phyloP scores from a whole-genome alignment of 73 alveolate species.

The Paramecium pentaurelia region DNA sequence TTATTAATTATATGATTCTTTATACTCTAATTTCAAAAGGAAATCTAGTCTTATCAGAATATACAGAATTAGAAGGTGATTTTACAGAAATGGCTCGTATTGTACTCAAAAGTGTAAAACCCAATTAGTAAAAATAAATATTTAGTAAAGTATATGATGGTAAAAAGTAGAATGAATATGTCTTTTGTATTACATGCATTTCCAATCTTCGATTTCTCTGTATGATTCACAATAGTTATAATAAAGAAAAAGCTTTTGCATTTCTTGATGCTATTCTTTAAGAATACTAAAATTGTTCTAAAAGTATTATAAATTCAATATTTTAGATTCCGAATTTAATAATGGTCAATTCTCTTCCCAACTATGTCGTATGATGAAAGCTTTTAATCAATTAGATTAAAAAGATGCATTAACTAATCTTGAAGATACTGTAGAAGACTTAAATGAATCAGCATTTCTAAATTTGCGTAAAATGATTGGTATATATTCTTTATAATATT shows the following conservation, averaged over 20 bases:
- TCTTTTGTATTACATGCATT: background rate
- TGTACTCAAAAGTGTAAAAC: background rate
- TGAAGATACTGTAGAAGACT: background rate
- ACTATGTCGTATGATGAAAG: background rate
- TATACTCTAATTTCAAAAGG: background rate
- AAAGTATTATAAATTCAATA: background rate
- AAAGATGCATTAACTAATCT: background rate
- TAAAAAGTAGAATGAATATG: background rate
- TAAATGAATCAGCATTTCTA: background rate
- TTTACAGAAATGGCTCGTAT: background rate
- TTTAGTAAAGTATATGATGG: slow-evolving; percentile 3
- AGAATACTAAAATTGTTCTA: background rate
- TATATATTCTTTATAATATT: background rate
- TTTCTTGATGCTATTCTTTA: background rate
- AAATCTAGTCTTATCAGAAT: background rate
- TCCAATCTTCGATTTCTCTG: background rate
- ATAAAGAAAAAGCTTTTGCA: background rate
- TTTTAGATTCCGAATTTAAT: background rate
- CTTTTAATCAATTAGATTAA: background rate
- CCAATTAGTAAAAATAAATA: background rate
- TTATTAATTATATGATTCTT: background rate
- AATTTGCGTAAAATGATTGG: background rate
- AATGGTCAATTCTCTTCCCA: background rate
- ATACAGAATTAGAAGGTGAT: slow-evolving; percentile 15
- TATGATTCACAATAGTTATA: background rate